phyloP scores from a whole-genome alignment of 2,329 filamentous ascomycete genomes.

The Trichoderma endophyticum region DNA sequence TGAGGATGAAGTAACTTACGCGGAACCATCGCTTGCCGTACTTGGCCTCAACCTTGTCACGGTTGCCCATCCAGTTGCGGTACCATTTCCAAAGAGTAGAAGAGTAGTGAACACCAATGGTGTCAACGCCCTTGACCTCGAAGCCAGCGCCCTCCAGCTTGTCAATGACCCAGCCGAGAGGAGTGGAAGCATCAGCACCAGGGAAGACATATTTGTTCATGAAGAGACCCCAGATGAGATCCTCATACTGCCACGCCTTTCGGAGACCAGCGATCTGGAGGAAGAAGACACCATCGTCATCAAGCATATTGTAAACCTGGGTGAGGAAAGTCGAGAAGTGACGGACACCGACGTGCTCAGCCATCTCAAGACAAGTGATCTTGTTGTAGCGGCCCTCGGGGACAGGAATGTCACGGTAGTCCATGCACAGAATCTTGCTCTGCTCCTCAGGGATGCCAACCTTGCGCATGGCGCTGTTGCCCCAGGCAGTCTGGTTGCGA shows the following conservation, averaged over 20 bases:
- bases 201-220: conserved; percentile 99
- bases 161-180: conserved; percentile 82
- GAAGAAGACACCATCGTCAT: conserved; percentile 95
- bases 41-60: conserved; percentile 88
- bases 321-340: conserved; percentile 77
- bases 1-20: conserved; percentile 51
- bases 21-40: conserved; percentile 96
- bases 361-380: conserved; percentile 98
- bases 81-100: conserved; percentile 98
- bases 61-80: conserved; percentile 95
- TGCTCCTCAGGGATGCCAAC: conserved; percentile 81
- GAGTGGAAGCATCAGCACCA: conserved; percentile 91
- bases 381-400: conserved; percentile 73
- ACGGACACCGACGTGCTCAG: conserved; percentile 94
- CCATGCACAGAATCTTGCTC: conserved; percentile 89
- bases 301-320: conserved; percentile 92
- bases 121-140: conserved; percentile 89
- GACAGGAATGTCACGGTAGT: conserved; percentile 91
- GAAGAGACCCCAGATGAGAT: conserved; percentile 96
- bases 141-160: conserved; percentile 68
- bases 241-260: conserved; percentile 96
- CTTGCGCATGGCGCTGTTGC: conserved; percentile 82
- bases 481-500: conserved; percentile 95
- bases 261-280: conserved; percentile 92
- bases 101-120: conserved; percentile 94